A percentile compares a stretch with the other conserved stretches of the same genome.
These are phyloP conservation scores for Quercus aquifolioides DNA, from an alignment of 306 rosid genomes.

Conservation along the genomic window DNA sequence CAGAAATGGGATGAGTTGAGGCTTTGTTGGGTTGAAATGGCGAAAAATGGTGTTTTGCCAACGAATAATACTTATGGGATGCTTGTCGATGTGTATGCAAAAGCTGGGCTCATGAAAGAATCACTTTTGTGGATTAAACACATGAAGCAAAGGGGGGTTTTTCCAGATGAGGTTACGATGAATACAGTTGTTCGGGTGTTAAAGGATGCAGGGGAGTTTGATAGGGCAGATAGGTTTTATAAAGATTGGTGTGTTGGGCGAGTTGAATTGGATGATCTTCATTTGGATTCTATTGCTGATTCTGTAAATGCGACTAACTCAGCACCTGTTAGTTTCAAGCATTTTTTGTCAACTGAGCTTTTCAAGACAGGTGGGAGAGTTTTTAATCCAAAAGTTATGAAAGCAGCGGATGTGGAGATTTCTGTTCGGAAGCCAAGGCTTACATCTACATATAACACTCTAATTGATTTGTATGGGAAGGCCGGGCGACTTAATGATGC, in stretches of 20 bases:
- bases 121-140: slow-evolving; percentile 87
- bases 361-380: slow-evolving; percentile 76
- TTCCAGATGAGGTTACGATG: slow-evolving; percentile 95
- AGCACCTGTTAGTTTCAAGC: slow-evolving; percentile 61
- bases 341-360: slow-evolving; percentile 82
- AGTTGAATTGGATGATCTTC: slow-evolving; percentile 67
- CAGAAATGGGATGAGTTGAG: slow-evolving; percentile 77
- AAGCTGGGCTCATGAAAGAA: slow-evolving; percentile 77
- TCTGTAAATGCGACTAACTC: slow-evolving; percentile 32
- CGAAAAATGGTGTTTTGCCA: slow-evolving; percentile 52
- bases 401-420: slow-evolving; percentile 21
- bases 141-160: slow-evolving; percentile 62
- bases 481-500: slow-evolving; percentile 80
- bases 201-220: slow-evolving; percentile 71
- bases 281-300: slow-evolving; percentile 48
- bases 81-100: slow-evolving; percentile 85
- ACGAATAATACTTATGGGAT: slow-evolving; percentile 68
- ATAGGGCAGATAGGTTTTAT: slow-evolving; percentile 69
- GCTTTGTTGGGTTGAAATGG: slow-evolving; percentile 87
- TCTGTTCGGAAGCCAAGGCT: slow-evolving; percentile 45
- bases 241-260: slow-evolving; percentile 69
- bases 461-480: slow-evolving; percentile 91
- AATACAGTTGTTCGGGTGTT: slow-evolving; percentile 73
- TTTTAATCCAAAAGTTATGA: slow-evolving; percentile 18
- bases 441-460: slow-evolving; percentile 66